Base-by-base conservation (phyloP, 768 basidiomycete genomes). In the Amanita thiersii region DNA sequence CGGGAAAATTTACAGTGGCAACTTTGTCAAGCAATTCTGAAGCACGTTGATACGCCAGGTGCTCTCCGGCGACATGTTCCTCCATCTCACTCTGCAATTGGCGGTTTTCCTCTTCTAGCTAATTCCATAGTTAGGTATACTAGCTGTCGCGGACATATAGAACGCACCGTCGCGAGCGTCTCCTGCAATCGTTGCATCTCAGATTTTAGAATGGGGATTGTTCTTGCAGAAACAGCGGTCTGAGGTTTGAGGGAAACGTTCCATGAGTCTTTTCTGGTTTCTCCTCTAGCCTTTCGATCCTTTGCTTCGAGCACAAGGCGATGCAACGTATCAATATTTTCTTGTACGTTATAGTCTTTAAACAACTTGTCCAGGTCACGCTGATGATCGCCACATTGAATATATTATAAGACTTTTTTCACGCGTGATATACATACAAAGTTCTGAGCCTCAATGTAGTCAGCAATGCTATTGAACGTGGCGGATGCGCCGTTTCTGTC, bases 251-350 rank as follows among this genome's bases (percentile, higher is more conserved):
- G 58, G 43, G 77, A 66, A 37, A 77, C 73, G 45, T 61, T 73
- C 85, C 86, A 89, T 0, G 71, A 51, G 53, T 86, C 81, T 10
- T 68, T 71, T 0, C 65, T 65, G 9, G 57, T 49, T 30, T 66
- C 69, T 5, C 69, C 67, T 34, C 66, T 64, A 25, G 67, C 69
- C 39, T 79, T 75, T 17, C 71, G 62, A 14, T 70, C 71, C 52
- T 55, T 79, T 48, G 84, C 86, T 23, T 85, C 84, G 8, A 67
- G 75, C 1, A 88, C 76, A 10, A 85, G 72, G 8, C 68, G 66
- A 46, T 88, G 84, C 9, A 89, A 66, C 3, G 67, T 68, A 55
- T 89, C 85, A 23, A 88, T 72, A 48, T 75, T 81, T 33, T 80
- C 77, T 48, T 75, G 74, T 1, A 83, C 77, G 38, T 74, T 67